phyloP scores from a whole-genome alignment of 2,329 filamentous ascomycete species.

The Aspergillus niger region DNA sequence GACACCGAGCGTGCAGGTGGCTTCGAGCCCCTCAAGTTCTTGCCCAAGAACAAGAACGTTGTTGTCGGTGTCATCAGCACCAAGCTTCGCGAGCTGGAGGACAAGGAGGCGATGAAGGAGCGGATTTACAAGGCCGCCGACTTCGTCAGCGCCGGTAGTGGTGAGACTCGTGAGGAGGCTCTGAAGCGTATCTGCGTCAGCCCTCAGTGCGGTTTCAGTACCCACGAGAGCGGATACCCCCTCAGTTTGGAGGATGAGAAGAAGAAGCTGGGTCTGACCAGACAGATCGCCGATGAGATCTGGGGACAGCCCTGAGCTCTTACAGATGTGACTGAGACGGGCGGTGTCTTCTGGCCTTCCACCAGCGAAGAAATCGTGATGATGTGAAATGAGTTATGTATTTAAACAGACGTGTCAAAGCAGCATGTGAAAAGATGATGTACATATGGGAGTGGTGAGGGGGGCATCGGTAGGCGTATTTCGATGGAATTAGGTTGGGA shows the following conservation, averaged over 20 bases:
- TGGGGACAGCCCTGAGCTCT: neutral
- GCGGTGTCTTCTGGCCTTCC: neutral
- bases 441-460: neutral
- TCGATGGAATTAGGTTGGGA: neutral
- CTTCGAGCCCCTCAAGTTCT: constrained; percentile 1
- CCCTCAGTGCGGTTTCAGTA: constrained; percentile 6
- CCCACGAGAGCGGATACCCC: constrained; percentile 4
- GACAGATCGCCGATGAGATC: constrained; percentile 4
- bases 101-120: constrained; percentile 5
- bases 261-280: neutral
- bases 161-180: constrained; percentile 1
- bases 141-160: neutral
- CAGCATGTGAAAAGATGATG: neutral
- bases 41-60: constrained; percentile 5
- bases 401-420: neutral
- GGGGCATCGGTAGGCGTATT: neutral
- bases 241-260: neutral
- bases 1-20: constrained; percentile 5
- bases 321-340: neutral
- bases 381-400: constrained; percentile 6
- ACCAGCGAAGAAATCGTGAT: neutral
- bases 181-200: constrained; percentile 1
- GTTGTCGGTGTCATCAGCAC: constrained; percentile 6
- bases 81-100: constrained; percentile 2
- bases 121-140: constrained; percentile 1